Evolutionary conservation across 495 filamentous ascomycete genomes (phyloP).

Genomic region (Alectoria sarmentosa): DNA sequence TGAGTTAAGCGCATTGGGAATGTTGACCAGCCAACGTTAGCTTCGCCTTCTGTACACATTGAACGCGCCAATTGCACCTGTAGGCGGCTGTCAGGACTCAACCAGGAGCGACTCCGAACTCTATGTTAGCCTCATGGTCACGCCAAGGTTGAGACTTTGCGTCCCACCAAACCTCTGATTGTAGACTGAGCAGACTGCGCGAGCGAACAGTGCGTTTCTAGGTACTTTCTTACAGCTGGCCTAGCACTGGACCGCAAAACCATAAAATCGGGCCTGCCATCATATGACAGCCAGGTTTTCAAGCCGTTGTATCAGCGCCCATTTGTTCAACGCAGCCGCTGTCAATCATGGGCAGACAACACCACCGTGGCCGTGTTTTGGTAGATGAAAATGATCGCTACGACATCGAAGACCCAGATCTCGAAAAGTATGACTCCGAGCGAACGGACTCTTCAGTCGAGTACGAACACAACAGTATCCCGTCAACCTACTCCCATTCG

Average conservation of each 20-base stretch:
- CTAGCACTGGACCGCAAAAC: background rate
- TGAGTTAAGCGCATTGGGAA: background rate
- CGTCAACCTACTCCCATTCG: constrained; percentile 33
- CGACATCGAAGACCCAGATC: constrained; percentile 24
- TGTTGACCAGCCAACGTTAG: background rate
- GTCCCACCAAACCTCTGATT: background rate
- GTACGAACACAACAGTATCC: constrained; percentile 31
- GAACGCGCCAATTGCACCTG: too few relatives aligned
- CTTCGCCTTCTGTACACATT: background rate
- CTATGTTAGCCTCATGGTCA: background rate
- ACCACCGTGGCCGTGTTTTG: background rate
- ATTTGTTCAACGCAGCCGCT: background rate
- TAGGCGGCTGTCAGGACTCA: too few relatives aligned
- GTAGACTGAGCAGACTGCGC: background rate
- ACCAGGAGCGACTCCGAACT: too few relatives aligned
- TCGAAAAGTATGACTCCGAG: constrained; percentile 34
- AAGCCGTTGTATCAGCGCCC: background rate
- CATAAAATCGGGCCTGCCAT: background rate
- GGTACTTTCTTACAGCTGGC: background rate
- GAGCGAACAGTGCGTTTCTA: background rate
- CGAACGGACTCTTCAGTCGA: constrained; percentile 37
- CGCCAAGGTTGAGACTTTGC: background rate
- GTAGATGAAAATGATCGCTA: background rate
- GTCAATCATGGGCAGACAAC: constrained; percentile 5
- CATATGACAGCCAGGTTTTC: background rate